Evolutionary conservation across 2,329 filamentous ascomycete species (phyloP).

Genomic region (Coniochaeta sp.): DNA sequence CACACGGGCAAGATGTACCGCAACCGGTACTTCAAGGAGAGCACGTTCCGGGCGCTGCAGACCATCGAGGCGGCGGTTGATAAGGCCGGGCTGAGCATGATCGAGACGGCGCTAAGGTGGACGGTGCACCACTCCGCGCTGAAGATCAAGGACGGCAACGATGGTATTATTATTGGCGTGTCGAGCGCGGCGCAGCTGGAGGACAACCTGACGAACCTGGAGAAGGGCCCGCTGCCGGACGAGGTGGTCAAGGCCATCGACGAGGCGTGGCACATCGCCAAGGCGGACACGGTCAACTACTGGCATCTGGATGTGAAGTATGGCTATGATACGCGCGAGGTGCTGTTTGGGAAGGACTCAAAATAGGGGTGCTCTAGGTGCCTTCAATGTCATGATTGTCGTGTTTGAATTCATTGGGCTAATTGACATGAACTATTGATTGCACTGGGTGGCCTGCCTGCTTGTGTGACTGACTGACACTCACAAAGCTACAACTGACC

Average conservation of each 20-base stretch:
- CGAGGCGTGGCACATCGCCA: constrained; percentile 67
- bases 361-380: constrained; percentile 21
- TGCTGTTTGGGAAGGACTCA: constrained; percentile 42
- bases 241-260: constrained; percentile 67
- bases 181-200: constrained; percentile 40
- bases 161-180: constrained; percentile 44
- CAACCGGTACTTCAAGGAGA: constrained; percentile 59
- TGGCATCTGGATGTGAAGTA: constrained; percentile 58
- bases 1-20: constrained; percentile 43
- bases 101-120: constrained; percentile 66
- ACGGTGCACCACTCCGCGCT: constrained; percentile 55
- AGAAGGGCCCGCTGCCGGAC: constrained; percentile 60
- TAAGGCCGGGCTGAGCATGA: constrained; percentile 55
- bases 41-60: constrained; percentile 47
- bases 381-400: neutral
- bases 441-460: neutral
- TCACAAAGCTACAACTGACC: neutral
- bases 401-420: neutral
- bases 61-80: constrained; percentile 55
- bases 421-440: neutral
- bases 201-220: constrained; percentile 39
- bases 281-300: constrained; percentile 44
- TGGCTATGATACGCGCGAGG: constrained; percentile 55
- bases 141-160: constrained; percentile 26
- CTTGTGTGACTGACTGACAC: no score